These are phyloP conservation scores for Cerrena zonata DNA, from an alignment of 1,284 basidiomycete genomes.

Conservation along the genomic window DNA sequence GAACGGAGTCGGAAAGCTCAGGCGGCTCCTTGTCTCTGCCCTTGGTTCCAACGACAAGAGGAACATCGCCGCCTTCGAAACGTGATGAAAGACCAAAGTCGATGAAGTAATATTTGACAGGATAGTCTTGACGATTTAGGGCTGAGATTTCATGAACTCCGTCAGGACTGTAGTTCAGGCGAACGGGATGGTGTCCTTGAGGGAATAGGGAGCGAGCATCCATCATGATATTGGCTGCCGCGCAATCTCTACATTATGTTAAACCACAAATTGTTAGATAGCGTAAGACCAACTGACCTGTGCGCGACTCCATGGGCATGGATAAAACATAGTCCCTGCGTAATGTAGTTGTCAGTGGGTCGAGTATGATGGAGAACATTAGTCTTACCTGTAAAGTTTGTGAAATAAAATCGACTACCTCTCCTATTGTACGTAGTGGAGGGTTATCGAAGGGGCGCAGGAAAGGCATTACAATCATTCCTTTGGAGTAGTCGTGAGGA, in stretches of 20 bases:
- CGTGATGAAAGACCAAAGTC: constrained; percentile 32
- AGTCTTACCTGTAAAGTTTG: constrained; percentile 29
- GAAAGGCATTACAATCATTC: constrained; percentile 24
- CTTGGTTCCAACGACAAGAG: constrained; percentile 8
- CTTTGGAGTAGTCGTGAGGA: background rate
- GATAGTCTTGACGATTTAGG: constrained; percentile 18
- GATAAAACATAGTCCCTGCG: no score
- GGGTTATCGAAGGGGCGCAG: constrained; percentile 18
- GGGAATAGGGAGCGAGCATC: constrained; percentile 26
- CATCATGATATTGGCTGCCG: constrained; percentile 32
- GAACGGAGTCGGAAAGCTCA: no score
- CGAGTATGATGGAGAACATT: background rate
- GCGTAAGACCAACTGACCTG: no score
- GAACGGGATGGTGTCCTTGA: constrained; percentile 23
- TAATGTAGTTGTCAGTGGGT: no score
- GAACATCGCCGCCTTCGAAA: constrained; percentile 4
- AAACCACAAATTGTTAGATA: no score
- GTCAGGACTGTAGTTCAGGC: no score
- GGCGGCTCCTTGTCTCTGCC: constrained; percentile 14
- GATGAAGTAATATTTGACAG: no score
- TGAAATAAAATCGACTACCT: constrained; percentile 22
- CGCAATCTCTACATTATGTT: no score
- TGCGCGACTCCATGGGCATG: no score
- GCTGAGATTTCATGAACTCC: no score
- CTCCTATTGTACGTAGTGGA: constrained; percentile 19